Base-by-base conservation (phyloP, 495 filamentous ascomycete genomes). In the Apodospora peruviana region DNA sequence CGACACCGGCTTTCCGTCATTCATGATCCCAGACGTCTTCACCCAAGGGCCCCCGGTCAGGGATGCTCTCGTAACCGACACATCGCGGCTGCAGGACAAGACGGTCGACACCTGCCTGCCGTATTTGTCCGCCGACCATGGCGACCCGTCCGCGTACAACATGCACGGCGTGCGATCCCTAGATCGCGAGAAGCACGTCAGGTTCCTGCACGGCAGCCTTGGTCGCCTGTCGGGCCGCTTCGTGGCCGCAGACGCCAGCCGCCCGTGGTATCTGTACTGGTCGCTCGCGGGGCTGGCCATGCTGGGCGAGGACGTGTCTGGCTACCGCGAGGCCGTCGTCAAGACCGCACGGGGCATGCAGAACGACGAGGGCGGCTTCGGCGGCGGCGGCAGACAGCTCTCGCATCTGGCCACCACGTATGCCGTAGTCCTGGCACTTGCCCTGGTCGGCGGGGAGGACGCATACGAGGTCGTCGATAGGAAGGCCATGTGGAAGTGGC, bases 221-320 rank as follows among this genome's bases (percentile, higher is more conserved):
- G 75, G 62, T 5, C 64, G 71, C 16, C 81, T 93, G 47, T 87
- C 90, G 0, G 62, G 73, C 2, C 65, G 67, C 10, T 93, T 84
- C 55, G 79, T 84, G 18, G 69, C 69, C 1, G 75, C 86, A 42
- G 93, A 98, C 71, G 84, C 93, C 14, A 86, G 83, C 56, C 74
- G 93, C 40, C 89, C 93, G 1, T 98, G 93, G 93, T 77, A 95
- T 57, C 68, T 93, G 52, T 97, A 97, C 68, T 98, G 93, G 93
- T 83, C 79, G 36, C 68, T 97, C 24, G 78, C 80, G 9, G 88
- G 79, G 0, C 73, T 97, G 20, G 69, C 74, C 32, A 65, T 88
- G 18, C 72, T 97, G 32, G 89, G 88, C 18, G 79, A 86, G 55
- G 88, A 95, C 61, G 72, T 91, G 16, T 78, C 74, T 25, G 57